Base-by-base conservation (phyloP, 805 yeast genomes). In the Metschnikowia kunwiensis region DNA sequence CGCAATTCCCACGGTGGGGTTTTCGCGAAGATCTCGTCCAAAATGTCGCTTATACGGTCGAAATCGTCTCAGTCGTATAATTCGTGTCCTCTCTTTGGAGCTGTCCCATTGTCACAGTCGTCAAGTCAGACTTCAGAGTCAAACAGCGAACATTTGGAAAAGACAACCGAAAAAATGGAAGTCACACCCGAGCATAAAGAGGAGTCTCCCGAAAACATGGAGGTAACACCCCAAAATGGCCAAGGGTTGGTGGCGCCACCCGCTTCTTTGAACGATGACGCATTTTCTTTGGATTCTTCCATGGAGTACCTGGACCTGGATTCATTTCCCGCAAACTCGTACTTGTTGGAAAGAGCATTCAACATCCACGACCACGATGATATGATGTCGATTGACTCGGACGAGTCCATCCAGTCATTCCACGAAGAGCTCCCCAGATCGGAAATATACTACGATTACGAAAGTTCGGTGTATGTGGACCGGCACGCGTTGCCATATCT, bases 321-420 rank as follows among this genome's bases (percentile, higher is more conserved):
- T n/a, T 9, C n/a, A 21, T 12, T 16, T 13, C 38, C 32, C 14
- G 13, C 30, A 15, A 32, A 32, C 14, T 13, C 32, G 7, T 34
- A 23, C 20, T 14, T 28, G 38, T 24, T 29, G 34, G 39, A 35
- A 8, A 24, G 15, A 14, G 22, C 39, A 9, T 35, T 35, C 27
- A 17, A 35, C 27, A 19, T 35, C 14, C 10, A 28, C 7, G 23
- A 25, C 9, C 15, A 50, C 49, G 52, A 52, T 8, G 55, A 51
- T 14, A 16, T 42, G 22, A 46, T 41, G 15, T 53, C 59, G 8
- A 47, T 51, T 3, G 40, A 47, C 26, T 47, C 57, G 1, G 44
- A 40, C 13, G 56, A 59, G 24, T 53, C 58, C 10, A 53, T 58
- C 31, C 60, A 52, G 27, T 47, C 55, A 1, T 55, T 47, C 30